Evolutionary conservation across 257 asterid genomes (phyloP).

Genomic region (Rubia yunnanensis): DNA sequence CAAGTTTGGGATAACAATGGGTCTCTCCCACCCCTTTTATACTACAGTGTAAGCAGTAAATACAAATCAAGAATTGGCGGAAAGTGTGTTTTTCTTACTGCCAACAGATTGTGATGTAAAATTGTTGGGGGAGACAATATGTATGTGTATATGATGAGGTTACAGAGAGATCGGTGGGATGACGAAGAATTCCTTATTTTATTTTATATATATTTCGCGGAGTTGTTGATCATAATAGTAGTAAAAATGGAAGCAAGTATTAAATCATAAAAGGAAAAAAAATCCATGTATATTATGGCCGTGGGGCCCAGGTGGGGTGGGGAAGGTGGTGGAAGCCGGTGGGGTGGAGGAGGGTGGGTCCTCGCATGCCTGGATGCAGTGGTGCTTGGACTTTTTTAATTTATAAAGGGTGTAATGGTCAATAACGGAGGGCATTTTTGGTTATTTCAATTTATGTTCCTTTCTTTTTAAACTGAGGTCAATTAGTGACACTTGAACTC

Average conservation of each 20-base stretch:
- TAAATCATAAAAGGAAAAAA: no score
- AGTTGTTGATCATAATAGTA: background rate
- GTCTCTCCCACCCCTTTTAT: slow-evolving; percentile 20
- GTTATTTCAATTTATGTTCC: background rate
- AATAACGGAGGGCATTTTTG: background rate
- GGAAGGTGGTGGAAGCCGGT: slow-evolving; percentile 17
- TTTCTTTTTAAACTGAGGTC: background rate
- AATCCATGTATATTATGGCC: background rate
- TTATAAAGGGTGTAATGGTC: slow-evolving; percentile 18
- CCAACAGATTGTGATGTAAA: background rate
- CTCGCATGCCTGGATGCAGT: slow-evolving; percentile 26
- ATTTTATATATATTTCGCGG: background rate
- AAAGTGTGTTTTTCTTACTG: background rate
- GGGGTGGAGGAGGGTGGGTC: background rate
- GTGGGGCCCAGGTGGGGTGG: slow-evolving; percentile 16
- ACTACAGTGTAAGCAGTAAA: slow-evolving; percentile 2
- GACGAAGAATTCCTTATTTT: slow-evolving; percentile 4
- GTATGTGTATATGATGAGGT: slow-evolving; percentile 8
- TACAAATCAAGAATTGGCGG: background rate
- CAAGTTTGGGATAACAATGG: slow-evolving; percentile 24
- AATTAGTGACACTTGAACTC: background rate
- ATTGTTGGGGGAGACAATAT: background rate
- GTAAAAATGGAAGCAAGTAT: background rate
- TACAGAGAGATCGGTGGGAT: slow-evolving; percentile 25
- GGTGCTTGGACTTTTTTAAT: slow-evolving; percentile 18